These are phyloP conservation scores for Cadophora sp. DNA, from an alignment of 2,329 filamentous ascomycete genomes.

Conservation along the genomic window DNA sequence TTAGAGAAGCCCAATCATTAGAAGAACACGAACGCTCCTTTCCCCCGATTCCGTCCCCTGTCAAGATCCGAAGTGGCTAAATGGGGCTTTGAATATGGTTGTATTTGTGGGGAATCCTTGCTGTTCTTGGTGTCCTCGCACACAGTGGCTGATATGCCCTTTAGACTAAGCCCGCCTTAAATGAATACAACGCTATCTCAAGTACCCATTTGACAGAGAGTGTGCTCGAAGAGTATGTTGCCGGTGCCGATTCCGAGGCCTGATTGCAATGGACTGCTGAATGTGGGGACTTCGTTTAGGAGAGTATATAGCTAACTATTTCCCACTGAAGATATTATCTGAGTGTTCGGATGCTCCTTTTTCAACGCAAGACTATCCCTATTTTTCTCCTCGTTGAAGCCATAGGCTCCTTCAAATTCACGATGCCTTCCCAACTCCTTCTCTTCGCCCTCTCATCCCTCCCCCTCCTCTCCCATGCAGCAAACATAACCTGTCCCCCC, in stretches of 20 bases:
- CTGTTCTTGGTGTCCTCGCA: background rate
- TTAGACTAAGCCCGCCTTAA: background rate
- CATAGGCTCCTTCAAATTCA: background rate
- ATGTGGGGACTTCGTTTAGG: background rate
- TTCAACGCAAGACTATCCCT: background rate
- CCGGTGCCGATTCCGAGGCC: background rate
- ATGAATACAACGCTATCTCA: background rate
- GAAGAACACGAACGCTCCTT: background rate
- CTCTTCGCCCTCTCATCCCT: background rate
- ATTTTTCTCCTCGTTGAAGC: background rate
- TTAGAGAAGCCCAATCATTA: background rate
- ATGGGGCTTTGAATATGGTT: background rate
- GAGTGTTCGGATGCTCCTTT: background rate
- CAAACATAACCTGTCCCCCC: slow-evolving; percentile 28
- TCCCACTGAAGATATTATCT: background rate
- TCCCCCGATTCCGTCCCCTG: background rate
- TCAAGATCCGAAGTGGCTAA: background rate
- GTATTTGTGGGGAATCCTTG: background rate
- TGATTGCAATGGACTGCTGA: background rate
- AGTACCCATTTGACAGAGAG: background rate
- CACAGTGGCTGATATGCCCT: background rate
- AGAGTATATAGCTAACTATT: background rate
- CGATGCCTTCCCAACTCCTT: background rate
- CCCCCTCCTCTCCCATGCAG: background rate
- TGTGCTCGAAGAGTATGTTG: background rate